Percentiles rank a stretch among this genome's conserved stretches.
Conservation (phyloP, 2,329 filamentous ascomycete species). For the Microcera coccophila region DNA sequence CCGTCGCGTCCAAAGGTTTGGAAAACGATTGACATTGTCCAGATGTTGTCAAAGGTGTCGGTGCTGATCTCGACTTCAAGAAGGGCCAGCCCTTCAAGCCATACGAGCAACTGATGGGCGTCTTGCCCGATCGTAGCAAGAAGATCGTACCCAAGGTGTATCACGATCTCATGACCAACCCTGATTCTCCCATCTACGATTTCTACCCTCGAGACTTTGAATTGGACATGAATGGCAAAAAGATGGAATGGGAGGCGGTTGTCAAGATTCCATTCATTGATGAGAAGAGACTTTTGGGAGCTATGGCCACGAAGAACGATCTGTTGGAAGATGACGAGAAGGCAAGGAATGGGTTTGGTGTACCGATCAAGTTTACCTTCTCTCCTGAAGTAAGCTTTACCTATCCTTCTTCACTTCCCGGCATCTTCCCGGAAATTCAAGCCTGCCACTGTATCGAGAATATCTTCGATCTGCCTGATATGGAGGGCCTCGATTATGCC, state of each 20-base stretch:
- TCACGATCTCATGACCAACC: slow-evolving; percentile 87
- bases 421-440: slow-evolving; percentile 83
- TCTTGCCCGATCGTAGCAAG: slow-evolving; percentile 94
- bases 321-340: slow-evolving; percentile 75
- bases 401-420: slow-evolving; percentile 83
- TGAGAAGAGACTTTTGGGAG: slow-evolving; percentile 75
- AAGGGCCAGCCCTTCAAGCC: slow-evolving; percentile 93
- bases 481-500: slow-evolving; percentile 83
- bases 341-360: slow-evolving; percentile 82
- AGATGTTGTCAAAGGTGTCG: slow-evolving; percentile 86
- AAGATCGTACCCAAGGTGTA: slow-evolving; percentile 86
- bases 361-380: slow-evolving; percentile 89
- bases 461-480: slow-evolving; percentile 88
- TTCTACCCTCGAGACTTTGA: slow-evolving; percentile 98
- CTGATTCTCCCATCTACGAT: slow-evolving; percentile 88
- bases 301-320: slow-evolving; percentile 81
- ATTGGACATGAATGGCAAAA: slow-evolving; percentile 99
- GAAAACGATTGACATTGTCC: slow-evolving; percentile 44
- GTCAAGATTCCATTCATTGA: slow-evolving; percentile 99
- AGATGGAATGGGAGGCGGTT: slow-evolving; percentile 99
- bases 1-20: neutral
- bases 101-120: slow-evolving; percentile 96
- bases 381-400: slow-evolving; percentile 70
- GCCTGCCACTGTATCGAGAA: slow-evolving; percentile 92
- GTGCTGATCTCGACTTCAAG: slow-evolving; percentile 84